A percentile compares a stretch with the other conserved stretches of the same genome.
Evolutionary conservation across 768 basidiomycete genomes (phyloP).

Genomic region (Multifurca ochricompacta): DNA sequence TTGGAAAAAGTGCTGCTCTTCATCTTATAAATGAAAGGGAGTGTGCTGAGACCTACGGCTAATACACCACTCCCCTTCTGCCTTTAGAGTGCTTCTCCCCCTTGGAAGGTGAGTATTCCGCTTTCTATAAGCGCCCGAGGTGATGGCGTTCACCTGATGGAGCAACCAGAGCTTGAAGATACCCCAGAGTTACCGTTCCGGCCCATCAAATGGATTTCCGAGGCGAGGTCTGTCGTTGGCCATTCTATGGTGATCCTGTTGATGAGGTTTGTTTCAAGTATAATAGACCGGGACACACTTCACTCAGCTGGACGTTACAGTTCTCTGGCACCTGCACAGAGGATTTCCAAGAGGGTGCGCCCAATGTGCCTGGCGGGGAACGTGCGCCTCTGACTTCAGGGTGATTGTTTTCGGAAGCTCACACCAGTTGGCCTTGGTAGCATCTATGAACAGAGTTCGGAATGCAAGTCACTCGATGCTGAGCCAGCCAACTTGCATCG

Average conservation of each 20-base stretch:
- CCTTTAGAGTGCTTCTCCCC: constrained; percentile 7
- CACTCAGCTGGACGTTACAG: not conserved
- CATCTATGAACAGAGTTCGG: not conserved
- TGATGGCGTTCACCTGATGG: not conserved
- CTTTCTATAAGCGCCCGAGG: constrained; percentile 3
- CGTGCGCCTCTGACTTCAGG: not conserved
- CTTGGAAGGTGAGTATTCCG: constrained; percentile 7
- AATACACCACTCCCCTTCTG: constrained; percentile 13
- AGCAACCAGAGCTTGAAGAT: not conserved
- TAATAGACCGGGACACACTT: not conserved
- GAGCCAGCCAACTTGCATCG: constrained; percentile 8
- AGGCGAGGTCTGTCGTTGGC: constrained; percentile 1
- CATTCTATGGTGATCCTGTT: not conserved
- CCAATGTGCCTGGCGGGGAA: not conserved
- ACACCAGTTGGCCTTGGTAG: not conserved
- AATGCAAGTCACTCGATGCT: constrained; percentile 1
- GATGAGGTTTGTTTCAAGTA: constrained; percentile 3
- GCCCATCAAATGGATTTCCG: constrained; percentile 6
- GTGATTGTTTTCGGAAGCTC: not conserved
- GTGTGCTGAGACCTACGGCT: constrained; percentile 3
- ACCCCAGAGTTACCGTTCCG: not conserved
- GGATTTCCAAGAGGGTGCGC: not conserved
- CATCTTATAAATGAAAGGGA: constrained; percentile 18
- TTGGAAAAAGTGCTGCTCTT: constrained; percentile 3
- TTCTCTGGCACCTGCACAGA: not conserved